Base-by-base conservation (phyloP, 768 basidiomycete genomes). In the Galerina marginata region DNA sequence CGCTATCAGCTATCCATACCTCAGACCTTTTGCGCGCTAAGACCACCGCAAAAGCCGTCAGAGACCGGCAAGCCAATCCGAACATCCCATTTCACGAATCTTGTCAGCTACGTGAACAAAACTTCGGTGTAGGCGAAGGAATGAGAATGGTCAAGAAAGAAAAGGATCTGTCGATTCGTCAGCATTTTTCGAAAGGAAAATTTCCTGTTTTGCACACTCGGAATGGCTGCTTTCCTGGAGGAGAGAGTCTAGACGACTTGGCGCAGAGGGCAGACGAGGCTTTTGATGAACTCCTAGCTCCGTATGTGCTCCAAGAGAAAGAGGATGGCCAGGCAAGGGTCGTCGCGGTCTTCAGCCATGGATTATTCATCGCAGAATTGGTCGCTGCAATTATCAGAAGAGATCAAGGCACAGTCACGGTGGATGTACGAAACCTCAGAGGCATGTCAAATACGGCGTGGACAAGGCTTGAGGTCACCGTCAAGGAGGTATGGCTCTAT, bases 311-410 rank as follows among this genome's bases (percentile, higher is more conserved):
- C 69, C 67, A 78, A 20, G 79, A 74, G 55, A 71, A 75, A 10
- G 78, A 75, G 14, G 72, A 67, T 4, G 50, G 58, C 67, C 73
- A 44, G 76, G 77, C n/a, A 74, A 76, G 38, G 69, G 59, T 87
- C 61, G 70, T 92, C 25, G 90, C 85, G 1, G 65, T 93, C 40
- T 86, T 92, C 48, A 91, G 91, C 72, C 92, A 94, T 71, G 90
- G 92, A 0, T 65, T 91, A 20, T 87, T 86, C 71, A 88, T 93
- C 46, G 76, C 74, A 26, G 86, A 89, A 72, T 72, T 89, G 12
- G 69, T 91, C 4, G 75, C 77, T 23, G 81, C 81, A 26, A 70
- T 92, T 45, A 63, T 85, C 57, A 78, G 72, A 64, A 62, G 76
- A 79, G 61, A 72, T 67, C 29, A 61, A 64, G 40, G 67, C 9